phyloP scores from a whole-genome alignment of 345 rosid species.

The Draba incana region DNA sequence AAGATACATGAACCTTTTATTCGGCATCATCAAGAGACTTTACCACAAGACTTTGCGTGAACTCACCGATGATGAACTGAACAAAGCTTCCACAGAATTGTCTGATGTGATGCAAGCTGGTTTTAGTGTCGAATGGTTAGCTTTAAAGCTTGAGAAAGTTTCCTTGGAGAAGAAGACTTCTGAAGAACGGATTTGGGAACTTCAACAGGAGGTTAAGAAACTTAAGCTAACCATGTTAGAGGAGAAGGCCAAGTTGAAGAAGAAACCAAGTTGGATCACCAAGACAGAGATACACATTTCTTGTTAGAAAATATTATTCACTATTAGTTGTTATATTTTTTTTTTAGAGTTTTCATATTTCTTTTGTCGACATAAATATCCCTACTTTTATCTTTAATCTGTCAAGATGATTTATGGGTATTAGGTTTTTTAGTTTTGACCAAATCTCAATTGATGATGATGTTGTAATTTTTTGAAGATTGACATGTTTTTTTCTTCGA shows the following conservation, averaged over 20 bases:
- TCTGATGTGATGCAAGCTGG: neutral
- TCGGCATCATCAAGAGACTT: neutral
- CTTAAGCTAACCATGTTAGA: neutral
- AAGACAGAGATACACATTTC: too few species aligned
- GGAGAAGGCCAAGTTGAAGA: slow-evolving; percentile 23
- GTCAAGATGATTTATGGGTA: too few species aligned
- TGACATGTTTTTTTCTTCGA: too few species aligned
- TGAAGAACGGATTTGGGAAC: slow-evolving; percentile 1
- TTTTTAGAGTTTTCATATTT: neutral
- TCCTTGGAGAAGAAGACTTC: slow-evolving; percentile 3
- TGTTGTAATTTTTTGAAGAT: too few species aligned
- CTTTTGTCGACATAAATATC: neutral
- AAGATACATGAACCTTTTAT: slow-evolving; percentile 11
- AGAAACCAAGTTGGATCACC: slow-evolving; percentile 5
- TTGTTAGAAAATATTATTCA: too few species aligned
- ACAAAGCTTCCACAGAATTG: neutral
- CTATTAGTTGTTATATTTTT: too few species aligned
- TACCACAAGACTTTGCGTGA: slow-evolving; percentile 14
- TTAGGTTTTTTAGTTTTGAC: neutral
- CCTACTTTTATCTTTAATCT: too few species aligned
- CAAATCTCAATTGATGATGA: neutral
- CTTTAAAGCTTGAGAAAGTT: neutral
- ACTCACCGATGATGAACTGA: neutral
- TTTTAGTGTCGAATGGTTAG: slow-evolving; percentile 5
- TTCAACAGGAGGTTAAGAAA: neutral